A percentile compares a stretch with the other conserved stretches of the same genome.
phyloP scores from a whole-genome alignment of 352 stramenopile species.

The Peronospora belbahrii region DNA sequence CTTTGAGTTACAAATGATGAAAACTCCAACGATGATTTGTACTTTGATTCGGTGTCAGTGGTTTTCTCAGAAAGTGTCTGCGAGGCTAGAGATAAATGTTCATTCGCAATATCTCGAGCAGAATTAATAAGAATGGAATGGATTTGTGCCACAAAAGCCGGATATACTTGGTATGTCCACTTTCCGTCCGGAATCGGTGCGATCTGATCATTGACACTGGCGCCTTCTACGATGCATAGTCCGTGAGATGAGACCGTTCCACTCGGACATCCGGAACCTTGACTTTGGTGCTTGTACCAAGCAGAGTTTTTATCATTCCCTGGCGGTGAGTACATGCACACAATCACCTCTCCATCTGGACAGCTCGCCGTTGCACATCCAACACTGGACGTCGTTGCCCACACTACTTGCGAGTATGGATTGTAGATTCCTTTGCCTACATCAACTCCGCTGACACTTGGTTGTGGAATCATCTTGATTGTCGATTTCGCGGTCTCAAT shows the following conservation, averaged over 20 bases:
- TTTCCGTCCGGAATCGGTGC: slow-evolving; percentile 39
- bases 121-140: slow-evolving; percentile 37
- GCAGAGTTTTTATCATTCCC: slow-evolving; percentile 38
- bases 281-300: slow-evolving; percentile 45
- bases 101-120: slow-evolving; percentile 23
- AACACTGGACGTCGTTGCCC: slow-evolving; percentile 46
- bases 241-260: slow-evolving; percentile 31
- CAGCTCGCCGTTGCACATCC: slow-evolving; percentile 50
- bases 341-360: slow-evolving; percentile 29
- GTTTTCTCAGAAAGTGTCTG: too few species aligned
- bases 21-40: neutral
- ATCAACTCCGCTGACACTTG: slow-evolving; percentile 27
- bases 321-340: slow-evolving; percentile 47
- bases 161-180: slow-evolving; percentile 47
- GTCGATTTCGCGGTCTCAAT: slow-evolving; percentile 35
- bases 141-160: slow-evolving; percentile 41
- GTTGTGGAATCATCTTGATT: slow-evolving; percentile 34
- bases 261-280: slow-evolving; percentile 33
- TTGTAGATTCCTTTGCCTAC: slow-evolving; percentile 57
- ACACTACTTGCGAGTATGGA: slow-evolving; percentile 69
- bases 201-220: slow-evolving; percentile 38
- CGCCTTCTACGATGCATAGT: slow-evolving; percentile 38
- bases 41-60: neutral
- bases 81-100: too few species aligned
- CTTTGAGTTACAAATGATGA: neutral